Base-by-base conservation (phyloP, 2,329 filamentous ascomycete genomes). In the Aspergillus pseudonomiae region DNA sequence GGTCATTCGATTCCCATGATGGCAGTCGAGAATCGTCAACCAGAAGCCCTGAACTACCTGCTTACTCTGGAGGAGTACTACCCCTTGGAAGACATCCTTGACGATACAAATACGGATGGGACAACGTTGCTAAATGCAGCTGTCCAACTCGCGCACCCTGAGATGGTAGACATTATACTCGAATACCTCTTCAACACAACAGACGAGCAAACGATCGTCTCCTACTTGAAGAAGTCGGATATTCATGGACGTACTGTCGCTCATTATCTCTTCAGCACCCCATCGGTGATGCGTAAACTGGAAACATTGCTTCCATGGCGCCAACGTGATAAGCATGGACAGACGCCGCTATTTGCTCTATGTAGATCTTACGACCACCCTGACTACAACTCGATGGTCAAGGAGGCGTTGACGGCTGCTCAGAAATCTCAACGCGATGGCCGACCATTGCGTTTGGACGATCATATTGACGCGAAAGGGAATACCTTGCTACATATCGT, bases 401-500 rank as follows among this genome's bases (percentile, higher is more conserved):
- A 91, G 68, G 86, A 89, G 64, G 95, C 91, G 5, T 82, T 99
- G 43, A 84, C 88, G 36, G 88, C 91, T 52, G 93, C 95, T 2
- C 89, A 89, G 59, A 78, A 82, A 61, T 86, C 89, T 3, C 95
- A 99, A 78, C 85, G 85, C 2, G 94, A 98, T 73, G 88, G 87
- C 1, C 85, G 89, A 74, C 88, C 89, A n/a, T 83, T 99, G 28
- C 94, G 97, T 74, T 78, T 99, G 1, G 94, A 98, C 71, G 91
- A 97, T 66, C 95, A 99, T 75, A 87, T 97, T 11, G 95, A 99
- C 75, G 85, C 82, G 63, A 98, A 96, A 76, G 94, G 94, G 34
- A 99, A 99, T 71, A 97, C 94, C 2, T 82, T 99, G 32, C 81
- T 99, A n/a, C 95, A 99, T 76, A 94, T 99, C 70, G 90, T 97